Conservation (phyloP, 441 rosid species). For the Pelargonium fulgidum region DNA sequence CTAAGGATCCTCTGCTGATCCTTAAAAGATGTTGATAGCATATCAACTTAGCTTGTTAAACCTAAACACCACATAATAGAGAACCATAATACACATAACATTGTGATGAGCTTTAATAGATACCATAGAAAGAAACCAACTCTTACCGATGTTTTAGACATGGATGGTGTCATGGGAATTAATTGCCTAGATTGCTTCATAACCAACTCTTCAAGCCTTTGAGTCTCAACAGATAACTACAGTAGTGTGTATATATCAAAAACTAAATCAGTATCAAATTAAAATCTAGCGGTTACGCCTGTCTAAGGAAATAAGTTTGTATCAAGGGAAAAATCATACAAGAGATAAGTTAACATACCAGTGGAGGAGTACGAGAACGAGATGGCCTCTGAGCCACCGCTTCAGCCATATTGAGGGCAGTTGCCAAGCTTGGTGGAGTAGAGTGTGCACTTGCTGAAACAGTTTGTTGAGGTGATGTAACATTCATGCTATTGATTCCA, state of each 20-base stretch:
- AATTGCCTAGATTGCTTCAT: conserved; percentile 55
- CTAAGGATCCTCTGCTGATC: too few relatives aligned
- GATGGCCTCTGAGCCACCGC: conserved; percentile 45
- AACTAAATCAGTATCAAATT: conserved; percentile 16
- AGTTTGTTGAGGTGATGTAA: conserved; percentile 29
- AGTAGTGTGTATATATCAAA: conserved; percentile 11
- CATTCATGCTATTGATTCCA: conserved; percentile 25
- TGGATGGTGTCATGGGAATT: conserved; percentile 50
- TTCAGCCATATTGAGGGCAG: conserved; percentile 56
- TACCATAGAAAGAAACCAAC: not conserved
- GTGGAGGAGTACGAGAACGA: conserved; percentile 43
- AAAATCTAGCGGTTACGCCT: not conserved
- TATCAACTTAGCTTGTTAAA: too few relatives aligned
- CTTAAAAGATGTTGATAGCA: too few relatives aligned
- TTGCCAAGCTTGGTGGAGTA: conserved; percentile 17
- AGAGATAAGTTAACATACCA: conserved; percentile 25
- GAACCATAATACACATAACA: too few relatives aligned
- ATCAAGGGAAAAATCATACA: not conserved
- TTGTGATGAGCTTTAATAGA: not conserved
- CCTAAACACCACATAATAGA: too few relatives aligned
- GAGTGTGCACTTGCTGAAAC: conserved; percentile 28
- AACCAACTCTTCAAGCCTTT: conserved; percentile 53
- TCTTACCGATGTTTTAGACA: conserved; percentile 38
- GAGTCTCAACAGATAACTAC: conserved; percentile 44
- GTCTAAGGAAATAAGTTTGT: not conserved